Percentiles rank a stretch among this genome's conserved stretches.
Evolutionary conservation across 208 protist species (phyloP).

Genomic region (Phytomonas francai): DNA sequence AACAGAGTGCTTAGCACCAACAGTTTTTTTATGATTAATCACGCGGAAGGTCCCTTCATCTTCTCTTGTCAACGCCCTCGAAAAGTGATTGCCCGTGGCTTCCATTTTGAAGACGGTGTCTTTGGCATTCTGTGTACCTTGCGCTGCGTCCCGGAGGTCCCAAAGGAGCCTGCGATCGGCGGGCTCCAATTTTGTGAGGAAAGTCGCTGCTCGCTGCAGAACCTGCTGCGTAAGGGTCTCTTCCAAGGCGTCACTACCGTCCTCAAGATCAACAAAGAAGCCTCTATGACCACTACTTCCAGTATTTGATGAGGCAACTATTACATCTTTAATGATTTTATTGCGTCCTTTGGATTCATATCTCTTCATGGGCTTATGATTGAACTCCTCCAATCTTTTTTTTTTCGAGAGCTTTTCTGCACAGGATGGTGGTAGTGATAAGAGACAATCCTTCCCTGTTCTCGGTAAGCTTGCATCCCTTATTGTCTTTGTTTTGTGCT

Average conservation of each 20-base stretch:
- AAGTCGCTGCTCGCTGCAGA: slow-evolving; percentile 28
- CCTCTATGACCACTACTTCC: not conserved
- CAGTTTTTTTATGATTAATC: not conserved
- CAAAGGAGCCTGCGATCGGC: slow-evolving; percentile 43
- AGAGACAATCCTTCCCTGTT: not conserved
- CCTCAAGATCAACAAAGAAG: slow-evolving; percentile 16
- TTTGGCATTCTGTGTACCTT: slow-evolving; percentile 20
- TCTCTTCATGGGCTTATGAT: not conserved
- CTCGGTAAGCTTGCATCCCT: not conserved
- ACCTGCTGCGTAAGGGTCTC: slow-evolving; percentile 41
- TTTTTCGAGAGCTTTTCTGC: not conserved
- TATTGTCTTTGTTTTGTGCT: not conserved
- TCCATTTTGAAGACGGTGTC: not conserved
- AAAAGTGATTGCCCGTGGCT: not conserved
- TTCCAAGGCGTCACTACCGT: slow-evolving; percentile 43
- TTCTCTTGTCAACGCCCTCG: not conserved
- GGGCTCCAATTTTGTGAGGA: slow-evolving; percentile 37
- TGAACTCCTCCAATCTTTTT: not conserved
- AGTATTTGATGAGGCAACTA: not conserved
- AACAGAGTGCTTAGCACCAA: not conserved
- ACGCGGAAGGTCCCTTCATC: not conserved
- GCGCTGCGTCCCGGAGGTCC: slow-evolving; percentile 48
- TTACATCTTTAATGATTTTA: not conserved
- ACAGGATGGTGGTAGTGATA: not conserved
- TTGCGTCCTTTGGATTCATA: not conserved